These are phyloP conservation scores for Cyberlindnera americana DNA, from an alignment of 805 yeast species.

Conservation along the genomic window DNA sequence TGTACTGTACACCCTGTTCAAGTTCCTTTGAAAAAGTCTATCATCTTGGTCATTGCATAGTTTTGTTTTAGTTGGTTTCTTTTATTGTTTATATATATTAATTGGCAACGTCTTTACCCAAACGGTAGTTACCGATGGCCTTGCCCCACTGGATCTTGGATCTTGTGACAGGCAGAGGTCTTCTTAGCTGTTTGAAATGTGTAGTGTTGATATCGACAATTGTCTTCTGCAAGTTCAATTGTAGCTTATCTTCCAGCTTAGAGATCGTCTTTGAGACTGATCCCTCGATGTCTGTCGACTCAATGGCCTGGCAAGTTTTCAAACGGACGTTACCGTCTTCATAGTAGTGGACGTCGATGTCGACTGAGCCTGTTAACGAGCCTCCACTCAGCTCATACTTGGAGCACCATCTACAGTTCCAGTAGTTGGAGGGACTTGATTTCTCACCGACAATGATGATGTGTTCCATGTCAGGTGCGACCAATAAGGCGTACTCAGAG, in stretches of 20 bases:
- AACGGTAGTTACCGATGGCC: conserved; percentile 82
- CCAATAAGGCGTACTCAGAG: conserved; percentile 41
- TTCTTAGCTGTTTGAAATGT: conserved; percentile 78
- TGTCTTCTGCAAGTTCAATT: conserved; percentile 54
- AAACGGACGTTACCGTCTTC: conserved; percentile 95
- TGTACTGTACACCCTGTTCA: conserved; percentile 52
- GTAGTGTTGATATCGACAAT: conserved; percentile 73
- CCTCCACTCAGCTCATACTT: conserved; percentile 43
- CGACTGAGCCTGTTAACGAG: conserved; percentile 49
- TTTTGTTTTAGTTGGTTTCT: no score
- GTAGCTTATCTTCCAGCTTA: conserved; percentile 55
- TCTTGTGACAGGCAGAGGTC: conserved; percentile 89
- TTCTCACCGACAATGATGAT: conserved; percentile 68
- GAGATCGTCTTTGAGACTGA: conserved; percentile 44
- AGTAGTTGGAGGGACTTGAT: conserved; percentile 70
- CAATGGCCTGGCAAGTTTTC: conserved; percentile 40
- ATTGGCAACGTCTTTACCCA: conserved; percentile 73
- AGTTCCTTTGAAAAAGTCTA: conserved; percentile 36
- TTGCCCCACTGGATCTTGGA: conserved; percentile 94
- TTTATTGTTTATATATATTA: conserved; percentile 1
- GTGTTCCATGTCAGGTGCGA: conserved; percentile 24
- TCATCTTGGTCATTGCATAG: no score
- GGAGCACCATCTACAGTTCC: conserved; percentile 88
- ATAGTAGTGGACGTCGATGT: conserved; percentile 81
- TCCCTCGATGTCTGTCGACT: conserved; percentile 18